Base-by-base conservation (phyloP, 1,284 basidiomycete species). In the Singerocomus inundabilis region DNA sequence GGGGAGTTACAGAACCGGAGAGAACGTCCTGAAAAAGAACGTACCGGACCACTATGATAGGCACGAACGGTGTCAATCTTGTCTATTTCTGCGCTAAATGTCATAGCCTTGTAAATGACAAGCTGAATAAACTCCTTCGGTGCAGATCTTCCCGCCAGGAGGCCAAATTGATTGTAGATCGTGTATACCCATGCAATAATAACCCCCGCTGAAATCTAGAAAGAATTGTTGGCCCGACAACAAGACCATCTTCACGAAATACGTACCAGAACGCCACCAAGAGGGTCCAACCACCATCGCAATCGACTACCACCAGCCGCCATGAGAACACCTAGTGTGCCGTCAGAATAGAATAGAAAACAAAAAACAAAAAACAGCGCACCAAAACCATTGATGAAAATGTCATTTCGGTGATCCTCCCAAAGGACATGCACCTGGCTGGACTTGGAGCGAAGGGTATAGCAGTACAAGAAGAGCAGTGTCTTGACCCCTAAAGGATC, bases 371-470 rank as follows among this genome's bases (percentile, higher is more conserved):
- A 36, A 24, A 4, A 21, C 18, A 15, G 49, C 76, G 53, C 63
- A 85, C 85, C 86, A 55, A 90, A 88, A 8, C 76, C 72, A 57
- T 92, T 93, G 68, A 93, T 83, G 68, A 85, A 92, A 25, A 95
- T 67, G 62, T 96, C 93, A 60, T 96, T 96, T 53, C 92, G 76
- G 61, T 98, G 95, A 64, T 98, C 95, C 67, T 97, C 92, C 90
- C 93, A 98, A 24, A 98, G 79, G 5, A 98, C 85, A 48, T 85
- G 82, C 2, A 99, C 93, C 68, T 99, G 96, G 58, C 88, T 93
- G 8, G 89, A 93, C 54, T 82, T 82, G 35, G 78, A 78, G 35
- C 91, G 82, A 46, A 96, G 77, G 3, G 88, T 80, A 58, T 76
- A 83, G 69, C 93, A 96, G 70, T 95, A 96, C 5, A 94, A 37